Conservation (phyloP, 306 rosid genomes). For the Geum urbanum region DNA sequence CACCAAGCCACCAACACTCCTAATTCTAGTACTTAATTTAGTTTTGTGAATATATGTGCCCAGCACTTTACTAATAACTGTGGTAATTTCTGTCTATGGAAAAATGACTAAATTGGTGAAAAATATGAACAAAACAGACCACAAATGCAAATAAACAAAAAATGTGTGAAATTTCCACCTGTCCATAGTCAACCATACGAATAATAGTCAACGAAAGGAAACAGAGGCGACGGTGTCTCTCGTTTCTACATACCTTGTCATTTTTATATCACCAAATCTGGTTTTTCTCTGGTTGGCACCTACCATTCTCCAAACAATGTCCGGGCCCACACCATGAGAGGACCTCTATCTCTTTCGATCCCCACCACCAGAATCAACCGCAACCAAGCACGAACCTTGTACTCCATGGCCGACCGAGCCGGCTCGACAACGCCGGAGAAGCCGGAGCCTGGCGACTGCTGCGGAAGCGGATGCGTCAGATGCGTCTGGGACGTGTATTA, state of each 20-base stretch:
- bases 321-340: constrained; percentile 27
- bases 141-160: neutral
- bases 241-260: too few relatives aligned
- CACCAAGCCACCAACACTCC: too few relatives aligned
- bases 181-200: neutral
- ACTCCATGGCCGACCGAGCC: constrained; percentile 31
- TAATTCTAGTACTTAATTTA: too few relatives aligned
- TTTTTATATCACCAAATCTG: neutral
- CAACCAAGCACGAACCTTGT: constrained; percentile 2
- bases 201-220: neutral
- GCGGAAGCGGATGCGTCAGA: constrained; percentile 90
- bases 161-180: neutral
- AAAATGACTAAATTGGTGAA: too few relatives aligned
- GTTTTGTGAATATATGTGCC: too few relatives aligned
- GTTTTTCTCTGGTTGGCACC: neutral
- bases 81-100: too few relatives aligned
- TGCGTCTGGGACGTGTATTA: constrained; percentile 90
- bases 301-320: constrained; percentile 17
- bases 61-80: too few relatives aligned
- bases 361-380: constrained; percentile 1
- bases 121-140: neutral
- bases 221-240: neutral
- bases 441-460: constrained; percentile 82
- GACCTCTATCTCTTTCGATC: neutral
- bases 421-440: constrained; percentile 42